Conservation (phyloP, 345 rosid genomes). For the Hypericum perforatum region DNA sequence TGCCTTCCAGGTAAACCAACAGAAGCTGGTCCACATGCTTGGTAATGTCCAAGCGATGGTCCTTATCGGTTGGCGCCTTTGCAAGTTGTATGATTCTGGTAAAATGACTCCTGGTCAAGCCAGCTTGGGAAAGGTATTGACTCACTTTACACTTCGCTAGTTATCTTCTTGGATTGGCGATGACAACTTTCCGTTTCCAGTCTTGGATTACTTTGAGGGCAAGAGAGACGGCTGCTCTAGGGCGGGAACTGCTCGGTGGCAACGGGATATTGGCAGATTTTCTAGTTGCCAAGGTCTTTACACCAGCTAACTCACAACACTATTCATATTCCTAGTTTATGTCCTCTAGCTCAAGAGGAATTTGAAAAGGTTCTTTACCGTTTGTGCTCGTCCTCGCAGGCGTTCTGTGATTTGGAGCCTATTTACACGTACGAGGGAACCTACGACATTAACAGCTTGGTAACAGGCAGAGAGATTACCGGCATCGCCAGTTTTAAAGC, state of each 20-base stretch:
- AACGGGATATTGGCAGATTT: constrained; percentile 80
- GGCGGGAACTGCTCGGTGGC: constrained; percentile 92
- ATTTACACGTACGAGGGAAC: constrained; percentile 95
- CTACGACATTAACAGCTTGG: constrained; percentile 77
- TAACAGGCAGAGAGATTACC: constrained; percentile 88
- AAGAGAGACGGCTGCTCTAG: constrained; percentile 71
- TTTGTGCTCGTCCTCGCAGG: constrained; percentile 34
- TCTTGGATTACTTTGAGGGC: constrained; percentile 72
- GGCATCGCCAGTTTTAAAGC: constrained; percentile 88
- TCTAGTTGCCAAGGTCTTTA: constrained; percentile 81
- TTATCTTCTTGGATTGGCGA: neutral
- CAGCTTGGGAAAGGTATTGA: constrained; percentile 87
- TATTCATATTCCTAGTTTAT: neutral
- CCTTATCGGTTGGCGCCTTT: constrained; percentile 92
- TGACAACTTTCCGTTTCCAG: constrained; percentile 23
- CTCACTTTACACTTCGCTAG: neutral
- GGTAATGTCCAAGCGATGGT: constrained; percentile 88
- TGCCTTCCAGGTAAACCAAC: constrained; percentile 84
- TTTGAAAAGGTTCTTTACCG: neutral
- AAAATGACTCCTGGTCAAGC: constrained; percentile 90
- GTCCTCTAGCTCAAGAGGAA: neutral
- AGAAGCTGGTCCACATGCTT: constrained; percentile 79
- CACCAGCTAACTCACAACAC: neutral
- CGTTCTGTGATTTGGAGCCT: constrained; percentile 96
- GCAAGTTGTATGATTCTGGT: constrained; percentile 78